These are phyloP conservation scores for Monilinia polystroma DNA, from an alignment of 2,329 filamentous ascomycete species.

Conservation along the genomic window DNA sequence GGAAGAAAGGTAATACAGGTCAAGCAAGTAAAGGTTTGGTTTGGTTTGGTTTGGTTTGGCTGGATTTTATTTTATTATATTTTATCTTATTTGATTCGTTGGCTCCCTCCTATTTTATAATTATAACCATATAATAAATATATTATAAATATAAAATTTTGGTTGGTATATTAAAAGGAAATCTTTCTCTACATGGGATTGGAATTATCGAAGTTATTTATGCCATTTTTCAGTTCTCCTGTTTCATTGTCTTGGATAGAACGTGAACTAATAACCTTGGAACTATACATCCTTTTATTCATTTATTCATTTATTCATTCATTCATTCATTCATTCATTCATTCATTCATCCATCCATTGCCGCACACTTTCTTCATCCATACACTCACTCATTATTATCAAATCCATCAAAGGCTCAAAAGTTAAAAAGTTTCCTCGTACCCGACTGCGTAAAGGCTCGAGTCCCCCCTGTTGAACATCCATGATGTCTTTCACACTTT, in stretches of 20 bases:
- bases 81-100: conserved; percentile 2
- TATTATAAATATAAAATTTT: neutral
- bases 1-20: too few species aligned
- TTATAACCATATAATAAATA: too few species aligned
- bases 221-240: conserved; percentile 5
- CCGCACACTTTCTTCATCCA: too few species aligned
- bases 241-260: conserved; percentile 13
- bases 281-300: neutral
- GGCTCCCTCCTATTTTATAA: too few species aligned
- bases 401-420: too few species aligned
- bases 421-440: too few species aligned
- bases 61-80: too few species aligned
- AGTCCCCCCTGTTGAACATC: conserved; percentile 12
- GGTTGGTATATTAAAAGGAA: neutral
- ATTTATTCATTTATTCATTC: neutral
- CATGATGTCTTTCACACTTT: neutral
- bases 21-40: too few species aligned
- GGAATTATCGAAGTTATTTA: conserved; percentile 7
- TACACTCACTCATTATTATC: too few species aligned
- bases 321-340: conserved; percentile 1
- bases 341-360: neutral
- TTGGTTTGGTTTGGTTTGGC: too few species aligned
- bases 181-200: neutral
- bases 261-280: neutral
- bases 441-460: neutral